These are phyloP conservation scores for Lodderomyces beijingensis DNA, from an alignment of 1,139 yeast genomes.

Conservation along the genomic window DNA sequence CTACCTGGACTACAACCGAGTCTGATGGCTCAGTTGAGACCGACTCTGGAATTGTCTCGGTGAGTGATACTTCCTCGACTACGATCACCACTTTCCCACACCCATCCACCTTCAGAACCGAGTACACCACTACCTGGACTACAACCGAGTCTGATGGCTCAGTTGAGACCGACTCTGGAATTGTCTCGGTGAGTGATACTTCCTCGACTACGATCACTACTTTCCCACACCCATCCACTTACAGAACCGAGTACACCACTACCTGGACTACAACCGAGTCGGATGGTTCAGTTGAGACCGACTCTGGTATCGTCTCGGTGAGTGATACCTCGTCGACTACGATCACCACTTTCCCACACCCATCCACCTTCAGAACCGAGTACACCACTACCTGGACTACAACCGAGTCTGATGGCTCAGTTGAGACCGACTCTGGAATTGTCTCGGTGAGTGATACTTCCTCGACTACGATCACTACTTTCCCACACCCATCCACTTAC, in stretches of 20 bases:
- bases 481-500: slow-evolving; percentile 4
- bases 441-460: slow-evolving; percentile 5
- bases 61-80: neutral
- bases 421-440: slow-evolving; percentile 6
- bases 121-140: slow-evolving; percentile 13
- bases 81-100: slow-evolving; percentile 4
- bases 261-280: slow-evolving; percentile 15
- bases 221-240: slow-evolving; percentile 11
- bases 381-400: slow-evolving; percentile 6
- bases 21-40: slow-evolving; percentile 7
- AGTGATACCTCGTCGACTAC: slow-evolving; percentile 5
- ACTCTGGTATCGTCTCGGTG: slow-evolving; percentile 9
- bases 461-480: slow-evolving; percentile 4
- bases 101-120: slow-evolving; percentile 8
- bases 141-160: slow-evolving; percentile 18
- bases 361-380: slow-evolving; percentile 4
- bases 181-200: slow-evolving; percentile 25
- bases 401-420: slow-evolving; percentile 5
- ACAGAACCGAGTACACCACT: slow-evolving; percentile 9
- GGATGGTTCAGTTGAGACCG: slow-evolving; percentile 15
- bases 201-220: slow-evolving; percentile 24
- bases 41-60: slow-evolving; percentile 1
- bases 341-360: slow-evolving; percentile 7
- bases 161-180: slow-evolving; percentile 9
- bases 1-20: slow-evolving; percentile 5